A percentile compares a stretch with the other conserved stretches of the same genome.
Evolutionary conservation across 2,329 filamentous ascomycete genomes (phyloP).

Genomic region (Fusarium bulbicola): DNA sequence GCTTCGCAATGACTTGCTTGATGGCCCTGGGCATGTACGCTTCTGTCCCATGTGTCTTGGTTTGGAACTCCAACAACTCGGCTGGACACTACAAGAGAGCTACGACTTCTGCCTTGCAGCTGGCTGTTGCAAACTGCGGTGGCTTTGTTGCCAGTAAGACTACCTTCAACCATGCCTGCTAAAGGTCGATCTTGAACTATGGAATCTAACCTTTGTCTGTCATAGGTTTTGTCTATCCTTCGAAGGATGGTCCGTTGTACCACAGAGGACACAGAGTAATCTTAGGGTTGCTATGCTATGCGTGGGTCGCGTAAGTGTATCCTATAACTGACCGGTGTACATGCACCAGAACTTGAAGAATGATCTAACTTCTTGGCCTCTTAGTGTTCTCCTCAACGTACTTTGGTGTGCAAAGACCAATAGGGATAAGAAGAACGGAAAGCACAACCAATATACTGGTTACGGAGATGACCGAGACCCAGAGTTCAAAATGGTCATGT

Average conservation of each 20-base stretch:
- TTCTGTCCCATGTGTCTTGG: slow-evolving; percentile 69
- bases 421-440: neutral
- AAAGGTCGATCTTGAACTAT: neutral
- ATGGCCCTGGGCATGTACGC: slow-evolving; percentile 73
- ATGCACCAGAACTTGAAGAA: neutral
- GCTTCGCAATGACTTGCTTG: slow-evolving; percentile 73
- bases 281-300: neutral
- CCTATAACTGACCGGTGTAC: neutral
- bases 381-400: neutral
- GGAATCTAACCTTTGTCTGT: neutral
- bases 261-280: neutral
- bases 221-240: neutral
- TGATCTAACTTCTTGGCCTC: neutral
- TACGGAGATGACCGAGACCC: neutral
- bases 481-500: neutral
- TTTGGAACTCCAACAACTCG: slow-evolving; percentile 74
- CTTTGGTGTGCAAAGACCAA: neutral
- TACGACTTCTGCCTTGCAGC: slow-evolving; percentile 63
- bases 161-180: neutral
- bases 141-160: neutral
- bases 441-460: neutral
- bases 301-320: neutral
- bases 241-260: neutral
- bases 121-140: neutral
- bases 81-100: slow-evolving; percentile 76